Evolutionary conservation across 352 stramenopile species (phyloP).

Genomic region (Aphanomyces euteiches): DNA sequence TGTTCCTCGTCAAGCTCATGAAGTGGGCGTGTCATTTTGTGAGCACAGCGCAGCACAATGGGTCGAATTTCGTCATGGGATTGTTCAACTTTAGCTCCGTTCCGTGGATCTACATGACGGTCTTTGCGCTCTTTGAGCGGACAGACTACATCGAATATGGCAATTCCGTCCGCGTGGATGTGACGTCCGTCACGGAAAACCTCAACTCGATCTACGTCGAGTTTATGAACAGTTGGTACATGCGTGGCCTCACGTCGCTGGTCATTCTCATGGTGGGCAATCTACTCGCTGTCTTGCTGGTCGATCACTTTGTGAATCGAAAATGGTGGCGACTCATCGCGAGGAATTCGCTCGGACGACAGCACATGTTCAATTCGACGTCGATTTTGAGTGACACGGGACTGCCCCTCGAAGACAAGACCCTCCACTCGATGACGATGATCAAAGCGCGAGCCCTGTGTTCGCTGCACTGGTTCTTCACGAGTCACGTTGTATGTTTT

Average conservation of each 20-base stretch:
- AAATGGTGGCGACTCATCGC: slow-evolving; percentile 8
- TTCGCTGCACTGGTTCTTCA: slow-evolving; percentile 29
- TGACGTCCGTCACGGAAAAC: slow-evolving; percentile 3
- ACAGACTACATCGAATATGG: slow-evolving; percentile 23
- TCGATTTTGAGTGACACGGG: slow-evolving; percentile 22
- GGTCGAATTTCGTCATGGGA: slow-evolving; percentile 21
- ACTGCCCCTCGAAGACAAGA: neutral
- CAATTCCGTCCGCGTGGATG: slow-evolving; percentile 8
- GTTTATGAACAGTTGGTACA: slow-evolving; percentile 21
- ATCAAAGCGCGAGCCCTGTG: slow-evolving; percentile 9
- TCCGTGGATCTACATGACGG: slow-evolving; percentile 11
- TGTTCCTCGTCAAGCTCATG: slow-evolving; percentile 14
- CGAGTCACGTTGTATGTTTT: slow-evolving; percentile 24
- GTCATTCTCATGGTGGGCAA: slow-evolving; percentile 9
- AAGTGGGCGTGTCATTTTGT: slow-evolving; percentile 13
- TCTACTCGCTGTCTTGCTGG: neutral
- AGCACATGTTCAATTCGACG: slow-evolving; percentile 24
- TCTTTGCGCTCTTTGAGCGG: neutral
- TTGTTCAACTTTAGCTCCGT: slow-evolving; percentile 17
- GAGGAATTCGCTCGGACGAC: slow-evolving; percentile 9
- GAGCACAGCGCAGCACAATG: slow-evolving; percentile 1
- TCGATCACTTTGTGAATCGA: slow-evolving; percentile 21
- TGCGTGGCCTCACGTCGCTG: neutral
- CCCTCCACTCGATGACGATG: neutral
- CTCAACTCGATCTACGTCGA: slow-evolving; percentile 5